A percentile compares a stretch with the other conserved stretches of the same genome.
Evolutionary conservation across 495 filamentous ascomycete species (phyloP).

Genomic region (Podospora pseudocomata): DNA sequence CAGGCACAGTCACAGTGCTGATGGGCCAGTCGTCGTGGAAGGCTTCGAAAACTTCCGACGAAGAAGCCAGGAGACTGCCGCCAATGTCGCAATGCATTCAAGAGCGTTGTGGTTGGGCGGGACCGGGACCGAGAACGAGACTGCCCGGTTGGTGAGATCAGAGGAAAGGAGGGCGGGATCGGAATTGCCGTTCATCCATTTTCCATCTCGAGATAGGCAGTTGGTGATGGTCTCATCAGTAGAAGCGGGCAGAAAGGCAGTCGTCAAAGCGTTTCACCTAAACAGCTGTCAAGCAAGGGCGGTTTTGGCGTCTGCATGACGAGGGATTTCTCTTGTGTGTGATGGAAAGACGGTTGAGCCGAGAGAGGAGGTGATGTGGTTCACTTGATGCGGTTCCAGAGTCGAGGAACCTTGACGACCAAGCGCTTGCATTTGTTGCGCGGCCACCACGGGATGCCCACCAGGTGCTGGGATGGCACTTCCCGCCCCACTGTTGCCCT

Average conservation of each 20-base stretch:
- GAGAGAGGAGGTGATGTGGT: neutral
- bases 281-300: constrained; percentile 2
- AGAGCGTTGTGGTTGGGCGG: neutral
- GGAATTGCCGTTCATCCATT: constrained; percentile 15
- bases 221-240: neutral
- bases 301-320: neutral
- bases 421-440: neutral
- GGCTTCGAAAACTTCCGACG: constrained; percentile 14
- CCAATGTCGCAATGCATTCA: constrained; percentile 5
- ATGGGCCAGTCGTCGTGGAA: neutral
- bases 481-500: neutral
- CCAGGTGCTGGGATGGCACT: neutral
- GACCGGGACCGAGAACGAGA: neutral
- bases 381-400: neutral
- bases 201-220: neutral
- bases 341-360: neutral
- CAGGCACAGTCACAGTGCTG: constrained; percentile 7
- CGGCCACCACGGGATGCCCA: neutral
- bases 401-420: neutral
- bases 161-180: constrained; percentile 9
- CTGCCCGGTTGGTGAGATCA: neutral
- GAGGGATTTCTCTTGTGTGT: neutral
- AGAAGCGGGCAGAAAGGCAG: neutral
- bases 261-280: constrained; percentile 6
- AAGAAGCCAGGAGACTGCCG: neutral